These are phyloP conservation scores for Ettlia oleoabundans DNA, from an alignment of 139 green algal genomes.

Conservation along the genomic window DNA sequence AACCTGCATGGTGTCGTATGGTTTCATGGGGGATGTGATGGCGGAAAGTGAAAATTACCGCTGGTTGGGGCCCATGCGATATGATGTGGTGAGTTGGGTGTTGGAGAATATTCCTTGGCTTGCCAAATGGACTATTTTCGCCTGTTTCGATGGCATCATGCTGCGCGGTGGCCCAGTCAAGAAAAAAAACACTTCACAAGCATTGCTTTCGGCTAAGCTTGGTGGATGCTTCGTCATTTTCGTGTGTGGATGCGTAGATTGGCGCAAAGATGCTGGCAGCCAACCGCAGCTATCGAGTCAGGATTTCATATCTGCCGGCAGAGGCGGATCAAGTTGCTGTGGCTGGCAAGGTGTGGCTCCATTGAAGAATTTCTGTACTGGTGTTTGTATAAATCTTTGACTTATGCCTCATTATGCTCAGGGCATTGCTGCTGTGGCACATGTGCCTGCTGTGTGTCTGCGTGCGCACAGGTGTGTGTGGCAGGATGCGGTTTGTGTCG, in stretches of 20 bases:
- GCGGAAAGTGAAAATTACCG: slow-evolving; percentile 65
- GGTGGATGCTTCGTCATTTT: not conserved
- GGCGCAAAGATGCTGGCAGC: slow-evolving; percentile 49
- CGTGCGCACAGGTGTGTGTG: slow-evolving; percentile 12
- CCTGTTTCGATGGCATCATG: not conserved
- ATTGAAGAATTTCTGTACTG: too few species aligned
- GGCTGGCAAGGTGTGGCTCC: slow-evolving; percentile 26
- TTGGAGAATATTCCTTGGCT: not conserved
- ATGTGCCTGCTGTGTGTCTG: not conserved
- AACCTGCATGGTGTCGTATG: slow-evolving; percentile 48
- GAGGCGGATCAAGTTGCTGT: slow-evolving; percentile 8
- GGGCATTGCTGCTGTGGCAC: too few species aligned
- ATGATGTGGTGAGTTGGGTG: slow-evolving; percentile 46
- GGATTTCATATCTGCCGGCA: slow-evolving; percentile 10
- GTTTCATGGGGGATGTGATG: slow-evolving; percentile 92
- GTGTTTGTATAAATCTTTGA: not conserved
- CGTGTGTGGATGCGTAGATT: not conserved
- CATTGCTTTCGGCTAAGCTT: too few species aligned
- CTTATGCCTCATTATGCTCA: not conserved
- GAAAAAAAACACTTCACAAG: too few species aligned
- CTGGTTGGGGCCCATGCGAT: slow-evolving; percentile 73
- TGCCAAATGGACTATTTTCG: not conserved
- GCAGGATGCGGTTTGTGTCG: slow-evolving; percentile 20
- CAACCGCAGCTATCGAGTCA: not conserved
- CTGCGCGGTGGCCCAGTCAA: not conserved